These are phyloP conservation scores for Acanthamoeba triangularis DNA, from an alignment of 208 protist species.

Conservation along the genomic window DNA sequence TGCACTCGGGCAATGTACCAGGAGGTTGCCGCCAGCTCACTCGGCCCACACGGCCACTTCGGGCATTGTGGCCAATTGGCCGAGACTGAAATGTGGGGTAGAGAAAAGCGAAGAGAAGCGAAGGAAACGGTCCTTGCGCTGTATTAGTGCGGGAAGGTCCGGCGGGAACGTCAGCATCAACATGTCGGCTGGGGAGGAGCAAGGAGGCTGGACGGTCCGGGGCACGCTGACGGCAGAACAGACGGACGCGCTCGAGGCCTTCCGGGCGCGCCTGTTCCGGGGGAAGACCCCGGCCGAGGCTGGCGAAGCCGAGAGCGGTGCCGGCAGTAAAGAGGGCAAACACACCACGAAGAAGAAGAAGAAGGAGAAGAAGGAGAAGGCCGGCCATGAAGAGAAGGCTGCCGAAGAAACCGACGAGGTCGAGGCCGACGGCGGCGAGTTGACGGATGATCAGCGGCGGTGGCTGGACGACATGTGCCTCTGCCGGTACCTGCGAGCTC, in stretches of 20 bases:
- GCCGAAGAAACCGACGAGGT: background rate
- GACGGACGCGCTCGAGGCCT: slow-evolving; percentile 18
- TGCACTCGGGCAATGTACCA: too few species aligned
- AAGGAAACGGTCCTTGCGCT: background rate
- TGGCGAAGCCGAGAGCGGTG: background rate
- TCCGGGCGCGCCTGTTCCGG: slow-evolving; percentile 37
- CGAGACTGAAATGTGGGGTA: too few species aligned
- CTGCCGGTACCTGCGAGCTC: slow-evolving; percentile 60
- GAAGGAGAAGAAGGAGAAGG: background rate
- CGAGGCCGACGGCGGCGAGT: background rate
- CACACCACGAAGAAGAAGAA: background rate
- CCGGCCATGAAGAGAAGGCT: background rate
- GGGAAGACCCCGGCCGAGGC: background rate
- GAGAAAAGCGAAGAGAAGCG: slow-evolving; percentile 9
- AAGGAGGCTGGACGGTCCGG: background rate
- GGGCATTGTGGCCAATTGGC: too few species aligned
- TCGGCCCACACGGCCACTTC: too few species aligned
- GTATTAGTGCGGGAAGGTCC: background rate
- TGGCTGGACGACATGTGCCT: slow-evolving; percentile 73
- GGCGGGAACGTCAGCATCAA: background rate
- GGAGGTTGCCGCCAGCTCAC: too few species aligned
- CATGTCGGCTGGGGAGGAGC: background rate
- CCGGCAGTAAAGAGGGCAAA: background rate
- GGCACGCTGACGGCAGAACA: slow-evolving; percentile 23
- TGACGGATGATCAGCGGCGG: slow-evolving; percentile 44